These are phyloP conservation scores for Colletotrichum eremochloae DNA, from an alignment of 2,329 filamentous ascomycete genomes.

Conservation along the genomic window DNA sequence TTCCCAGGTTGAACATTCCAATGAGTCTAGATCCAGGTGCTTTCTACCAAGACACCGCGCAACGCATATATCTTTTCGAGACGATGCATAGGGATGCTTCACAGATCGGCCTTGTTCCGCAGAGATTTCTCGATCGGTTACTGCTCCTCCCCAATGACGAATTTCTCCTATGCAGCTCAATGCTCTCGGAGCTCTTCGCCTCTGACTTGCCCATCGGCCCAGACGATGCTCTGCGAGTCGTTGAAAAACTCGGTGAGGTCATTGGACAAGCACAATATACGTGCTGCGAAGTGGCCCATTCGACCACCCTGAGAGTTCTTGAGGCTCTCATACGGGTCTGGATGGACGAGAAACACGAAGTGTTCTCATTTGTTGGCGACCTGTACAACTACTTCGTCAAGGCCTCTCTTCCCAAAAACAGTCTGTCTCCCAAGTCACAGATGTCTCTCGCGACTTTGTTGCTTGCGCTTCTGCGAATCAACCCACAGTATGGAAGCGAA, in stretches of 20 bases:
- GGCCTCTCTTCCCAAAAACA: conserved; percentile 73
- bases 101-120: conserved; percentile 64
- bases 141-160: conserved; percentile 65
- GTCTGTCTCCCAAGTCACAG: conserved; percentile 78
- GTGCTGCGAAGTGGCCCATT: conserved; percentile 80
- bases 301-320: conserved; percentile 77
- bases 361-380: conserved; percentile 78
- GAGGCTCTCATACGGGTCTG: conserved; percentile 73
- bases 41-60: conserved; percentile 62
- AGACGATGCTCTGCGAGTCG: conserved; percentile 60
- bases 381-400: conserved; percentile 85
- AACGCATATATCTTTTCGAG: conserved; percentile 61
- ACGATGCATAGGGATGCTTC: conserved; percentile 57
- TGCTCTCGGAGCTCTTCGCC: conserved; percentile 66
- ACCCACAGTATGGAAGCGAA: conserved; percentile 75
- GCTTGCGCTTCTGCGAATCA: conserved; percentile 74
- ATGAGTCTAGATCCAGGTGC: conserved; percentile 58
- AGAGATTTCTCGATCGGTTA: conserved; percentile 63
- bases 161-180: conserved; percentile 63
- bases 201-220: conserved; percentile 66
- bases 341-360: conserved; percentile 68
- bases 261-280: conserved; percentile 72
- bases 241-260: conserved; percentile 65
- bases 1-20: conserved; percentile 62
- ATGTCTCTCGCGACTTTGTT: conserved; percentile 77